Base-by-base conservation (phyloP, 495 filamentous ascomycete genomes). In the Lepidopterella palustris region DNA sequence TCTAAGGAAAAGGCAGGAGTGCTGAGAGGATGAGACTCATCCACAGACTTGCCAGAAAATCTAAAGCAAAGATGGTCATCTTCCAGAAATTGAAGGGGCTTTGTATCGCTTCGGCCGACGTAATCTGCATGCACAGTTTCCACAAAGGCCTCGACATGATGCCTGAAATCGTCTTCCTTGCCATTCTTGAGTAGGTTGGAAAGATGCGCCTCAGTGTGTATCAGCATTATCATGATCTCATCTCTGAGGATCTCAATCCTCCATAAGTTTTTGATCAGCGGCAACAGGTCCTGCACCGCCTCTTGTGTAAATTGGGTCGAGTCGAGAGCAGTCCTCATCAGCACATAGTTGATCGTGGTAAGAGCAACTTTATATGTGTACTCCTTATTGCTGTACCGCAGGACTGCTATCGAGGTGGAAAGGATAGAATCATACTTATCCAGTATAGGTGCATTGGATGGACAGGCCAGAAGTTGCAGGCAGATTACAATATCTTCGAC, bases 211-310 rank as follows among this genome's bases (percentile, higher is more conserved):
- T 84, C 79, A 15, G 84, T 77, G 48, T 84, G 77, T 60, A 89
- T 85, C 32, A 95, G 73, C n/a, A 83, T 81, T 58, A 84, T 83
- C 35, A 86, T 75, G 65, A 92, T 79, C 62, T 90, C 85, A 64
- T 92, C 89, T 57, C 84, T 84, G 35, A 86, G 66, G 10, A 82
- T 73, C 50, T 90, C 87, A 31, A 81, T 80, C 52, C 80, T 74
- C 93, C 93, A 97, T 63, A 88, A 78, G 20, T 81, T 76, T 26
- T 78, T 82, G 47, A 96, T 81, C 31, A 90, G 68, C 3, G 89
- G 89, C 21, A 96, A 67, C 48, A 92, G 64, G 18, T 82, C 77
- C 32, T 77, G 68, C 47, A 86, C 71, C 25, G 84, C 72, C 32
- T 73, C 76, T 59, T 79, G 78, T 11, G 83, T 80, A 25, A 95